phyloP scores from a whole-genome alignment of 2,329 filamentous ascomycete genomes.

The Cladosporium sp. region DNA sequence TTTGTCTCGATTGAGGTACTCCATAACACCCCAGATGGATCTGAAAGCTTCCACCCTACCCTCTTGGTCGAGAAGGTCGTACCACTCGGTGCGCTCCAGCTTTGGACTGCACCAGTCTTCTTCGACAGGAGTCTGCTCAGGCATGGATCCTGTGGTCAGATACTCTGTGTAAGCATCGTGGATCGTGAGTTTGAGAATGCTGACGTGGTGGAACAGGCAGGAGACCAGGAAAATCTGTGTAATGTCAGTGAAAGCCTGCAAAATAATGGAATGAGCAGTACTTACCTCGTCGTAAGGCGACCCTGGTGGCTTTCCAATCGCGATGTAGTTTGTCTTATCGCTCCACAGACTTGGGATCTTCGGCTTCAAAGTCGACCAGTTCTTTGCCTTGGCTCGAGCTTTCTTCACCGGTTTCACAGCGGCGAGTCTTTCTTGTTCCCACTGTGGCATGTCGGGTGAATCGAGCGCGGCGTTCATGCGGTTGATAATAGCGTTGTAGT shows the following conservation, averaged over 20 bases:
- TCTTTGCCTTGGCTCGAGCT: constrained; percentile 48
- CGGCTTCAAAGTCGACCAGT: constrained; percentile 53
- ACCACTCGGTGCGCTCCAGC: constrained; percentile 60
- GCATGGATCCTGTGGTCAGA: constrained; percentile 49
- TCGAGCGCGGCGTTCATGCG: background rate
- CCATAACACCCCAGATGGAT: constrained; percentile 60
- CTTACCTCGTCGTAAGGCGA: constrained; percentile 50
- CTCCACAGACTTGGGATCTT: constrained; percentile 58
- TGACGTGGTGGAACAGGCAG: constrained; percentile 64
- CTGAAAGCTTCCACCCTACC: constrained; percentile 59
- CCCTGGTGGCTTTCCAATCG: constrained; percentile 54
- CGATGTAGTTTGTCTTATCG: constrained; percentile 56
- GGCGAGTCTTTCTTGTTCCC: constrained; percentile 27
- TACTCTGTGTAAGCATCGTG: constrained; percentile 60
- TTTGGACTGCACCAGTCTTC: constrained; percentile 55
- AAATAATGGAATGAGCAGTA: background rate
- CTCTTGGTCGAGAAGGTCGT: constrained; percentile 56
- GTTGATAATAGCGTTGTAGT: constrained; percentile 28
- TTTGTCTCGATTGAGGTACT: constrained; percentile 48
- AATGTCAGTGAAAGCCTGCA: background rate
- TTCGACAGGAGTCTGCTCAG: constrained; percentile 34
- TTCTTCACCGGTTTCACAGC: constrained; percentile 34
- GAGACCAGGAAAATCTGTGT: constrained; percentile 62
- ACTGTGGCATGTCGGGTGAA: constrained; percentile 10
- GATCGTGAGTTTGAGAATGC: constrained; percentile 60